phyloP scores from a whole-genome alignment of 1,284 basidiomycete genomes.

The Papiliotrema flavescens region DNA sequence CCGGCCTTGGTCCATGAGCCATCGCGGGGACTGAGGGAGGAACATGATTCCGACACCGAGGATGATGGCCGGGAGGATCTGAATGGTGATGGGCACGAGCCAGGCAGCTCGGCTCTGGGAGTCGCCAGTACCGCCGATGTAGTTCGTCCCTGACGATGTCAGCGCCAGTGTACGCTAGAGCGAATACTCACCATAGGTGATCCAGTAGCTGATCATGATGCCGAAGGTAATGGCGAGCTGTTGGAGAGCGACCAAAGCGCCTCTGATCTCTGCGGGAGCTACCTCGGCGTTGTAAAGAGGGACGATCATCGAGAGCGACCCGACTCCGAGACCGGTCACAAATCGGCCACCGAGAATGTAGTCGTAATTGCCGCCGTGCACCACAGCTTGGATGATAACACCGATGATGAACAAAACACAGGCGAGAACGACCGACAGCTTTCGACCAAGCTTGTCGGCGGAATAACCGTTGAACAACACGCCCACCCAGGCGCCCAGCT shows the following conservation, averaged over 20 bases:
- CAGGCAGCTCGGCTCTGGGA: constrained; percentile 14
- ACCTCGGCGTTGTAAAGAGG: constrained; percentile 56
- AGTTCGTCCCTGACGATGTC: constrained; percentile 54
- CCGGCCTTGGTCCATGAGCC: constrained; percentile 60
- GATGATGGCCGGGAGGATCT: constrained; percentile 57
- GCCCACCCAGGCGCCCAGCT: constrained; percentile 59
- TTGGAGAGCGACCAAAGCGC: constrained; percentile 69
- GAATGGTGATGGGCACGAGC: constrained; percentile 65
- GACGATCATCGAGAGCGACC: constrained; percentile 68
- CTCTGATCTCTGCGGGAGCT: constrained; percentile 69
- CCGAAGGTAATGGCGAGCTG: constrained; percentile 71
- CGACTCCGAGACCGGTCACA: constrained; percentile 52
- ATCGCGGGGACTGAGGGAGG: constrained; percentile 55
- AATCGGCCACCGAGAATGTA: constrained; percentile 45
- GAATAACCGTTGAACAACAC: constrained; percentile 60
- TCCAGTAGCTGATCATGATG: constrained; percentile 73
- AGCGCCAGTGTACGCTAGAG: not conserved
- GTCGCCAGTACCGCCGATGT: constrained; percentile 48
- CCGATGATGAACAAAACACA: constrained; percentile 23
- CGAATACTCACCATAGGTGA: constrained; percentile 48
- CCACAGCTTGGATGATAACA: constrained; percentile 16
- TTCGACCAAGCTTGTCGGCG: constrained; percentile 25
- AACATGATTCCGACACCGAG: constrained; percentile 30
- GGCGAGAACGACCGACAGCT: constrained; percentile 9
- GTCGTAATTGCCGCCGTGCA: constrained; percentile 31